Base-by-base conservation (phyloP, 148 eudicot species). In the Amaranthus hypochondriacus region DNA sequence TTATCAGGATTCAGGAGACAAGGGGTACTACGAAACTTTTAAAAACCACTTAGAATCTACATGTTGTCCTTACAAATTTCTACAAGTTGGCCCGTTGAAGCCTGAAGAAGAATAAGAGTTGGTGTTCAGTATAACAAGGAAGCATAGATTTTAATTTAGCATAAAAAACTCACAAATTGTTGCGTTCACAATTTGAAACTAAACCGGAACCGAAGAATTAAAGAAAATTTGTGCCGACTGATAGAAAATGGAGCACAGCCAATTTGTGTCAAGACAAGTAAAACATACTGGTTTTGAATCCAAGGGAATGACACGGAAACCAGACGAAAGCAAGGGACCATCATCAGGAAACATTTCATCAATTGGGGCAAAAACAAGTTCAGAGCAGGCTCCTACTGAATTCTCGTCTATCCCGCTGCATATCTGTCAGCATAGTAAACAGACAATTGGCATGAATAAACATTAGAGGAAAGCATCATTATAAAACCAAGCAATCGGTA, bases 281-380 rank as follows among this genome's bases (percentile, higher is more conserved):
- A 56, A 75, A 85, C 95, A 88, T 81, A 94, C 98, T 73, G 88
- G 75, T 85, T 92, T 92, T 48, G 93, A 77, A 58, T 88, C 97
- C 72, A 95, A 72, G 0, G 98, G 98, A 68, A 88, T 87, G 42
- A 95, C 75, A 60, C 98, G 97, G 76, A 95, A 95, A 48, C 98
- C 98, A 56, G 98, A 95, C 39, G 98, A 92, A 47, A 95, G 81
- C 62, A 95, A 79, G 18, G 91, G 93, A 74, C 92, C 92, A 79
- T 95, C 97, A 79, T 95, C 96, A 3, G 90, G 96, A 80, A 95
- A 95, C 93, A 89, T 86, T 78, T 90, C 98, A 82, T 89, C 92
- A 43, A 95, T 92, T 69, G 97, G 97, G 64, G 98, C 98, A 85
- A 95, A 95, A 70, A 95, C 86, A 71, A 92, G 96, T 83, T 95